Evolutionary conservation across 2,329 filamentous ascomycete species (phyloP).

Genomic region (Neonectria magnoliae): DNA sequence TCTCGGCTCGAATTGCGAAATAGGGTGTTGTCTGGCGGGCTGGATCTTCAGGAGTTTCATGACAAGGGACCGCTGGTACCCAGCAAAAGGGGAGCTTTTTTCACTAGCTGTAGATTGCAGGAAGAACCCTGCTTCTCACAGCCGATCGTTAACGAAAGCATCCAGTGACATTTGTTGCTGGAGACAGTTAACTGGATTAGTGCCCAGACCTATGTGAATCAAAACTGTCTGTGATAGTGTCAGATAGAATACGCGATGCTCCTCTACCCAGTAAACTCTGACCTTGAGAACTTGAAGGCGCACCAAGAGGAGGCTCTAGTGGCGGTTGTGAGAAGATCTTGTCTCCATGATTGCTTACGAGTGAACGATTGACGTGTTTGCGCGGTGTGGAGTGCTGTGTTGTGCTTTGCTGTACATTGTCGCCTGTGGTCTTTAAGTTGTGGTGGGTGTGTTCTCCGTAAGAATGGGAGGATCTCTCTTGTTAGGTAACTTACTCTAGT

Average conservation of each 20-base stretch:
- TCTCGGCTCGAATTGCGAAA: conserved; percentile 8
- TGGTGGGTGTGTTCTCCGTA: not conserved
- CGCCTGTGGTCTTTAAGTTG: too few species aligned
- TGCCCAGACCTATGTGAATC: not conserved
- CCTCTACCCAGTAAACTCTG: not conserved
- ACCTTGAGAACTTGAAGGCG: not conserved
- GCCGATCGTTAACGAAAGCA: conserved; percentile 11
- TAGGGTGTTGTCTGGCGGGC: not conserved
- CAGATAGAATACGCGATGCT: not conserved
- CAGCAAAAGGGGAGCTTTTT: not conserved
- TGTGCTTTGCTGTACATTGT: not conserved
- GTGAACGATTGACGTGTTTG: not conserved
- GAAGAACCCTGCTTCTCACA: conserved; percentile 3
- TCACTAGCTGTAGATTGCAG: conserved; percentile 8
- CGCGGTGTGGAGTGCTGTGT: not conserved
- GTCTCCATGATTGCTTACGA: not conserved
- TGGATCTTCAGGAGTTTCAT: not conserved
- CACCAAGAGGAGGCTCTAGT: not conserved
- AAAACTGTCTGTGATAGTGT: not conserved
- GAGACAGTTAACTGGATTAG: not conserved
- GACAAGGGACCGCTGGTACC: not conserved
- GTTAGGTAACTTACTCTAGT: too few species aligned
- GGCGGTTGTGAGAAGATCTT: not conserved
- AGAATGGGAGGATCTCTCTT: too few species aligned
- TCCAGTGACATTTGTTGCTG: not conserved